Percentiles rank a stretch among this genome's conserved stretches.
Conservation (phyloP, 768 basidiomycete species). For the Heimioporus sp. region DNA sequence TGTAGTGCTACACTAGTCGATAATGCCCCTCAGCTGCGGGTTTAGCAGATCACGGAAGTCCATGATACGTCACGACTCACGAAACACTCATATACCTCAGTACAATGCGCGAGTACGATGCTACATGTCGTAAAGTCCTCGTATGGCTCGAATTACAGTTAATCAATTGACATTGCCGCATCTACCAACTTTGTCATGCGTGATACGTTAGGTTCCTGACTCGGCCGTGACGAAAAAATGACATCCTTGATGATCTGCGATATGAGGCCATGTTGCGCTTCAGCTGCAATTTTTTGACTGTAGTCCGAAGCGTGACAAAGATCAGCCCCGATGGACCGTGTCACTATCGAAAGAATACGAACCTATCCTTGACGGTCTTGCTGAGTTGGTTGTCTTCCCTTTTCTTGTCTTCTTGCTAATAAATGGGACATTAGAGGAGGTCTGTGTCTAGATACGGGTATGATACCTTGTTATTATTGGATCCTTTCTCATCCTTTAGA, state of each 20-base stretch:
- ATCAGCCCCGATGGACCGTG: not conserved
- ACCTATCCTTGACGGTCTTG: conserved; percentile 94
- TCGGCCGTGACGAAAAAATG: conserved; percentile 66
- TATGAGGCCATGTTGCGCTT: conserved; percentile 92
- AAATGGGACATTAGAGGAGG: not conserved
- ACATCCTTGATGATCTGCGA: conserved; percentile 92
- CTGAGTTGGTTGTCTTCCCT: conserved; percentile 85
- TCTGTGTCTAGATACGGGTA: not conserved
- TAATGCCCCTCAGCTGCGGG: no score
- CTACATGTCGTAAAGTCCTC: not conserved
- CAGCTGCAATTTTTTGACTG: conserved; percentile 86
- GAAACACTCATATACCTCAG: no score
- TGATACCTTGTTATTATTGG: conserved; percentile 20
- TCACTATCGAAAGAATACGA: conserved; percentile 13
- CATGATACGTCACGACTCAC: no score
- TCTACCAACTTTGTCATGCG: conserved; percentile 33
- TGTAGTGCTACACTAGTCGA: no score
- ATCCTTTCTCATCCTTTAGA: conserved; percentile 46
- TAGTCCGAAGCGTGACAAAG: not conserved
- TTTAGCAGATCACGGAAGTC: no score
- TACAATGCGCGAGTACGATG: not conserved
- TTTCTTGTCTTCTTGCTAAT: conserved; percentile 63
- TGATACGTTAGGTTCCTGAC: conserved; percentile 20
- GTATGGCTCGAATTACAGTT: conserved; percentile 1
- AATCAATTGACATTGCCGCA: conserved; percentile 34